Conservation (phyloP, 192 early-diverging fungal genomes). For the Helicostylum pulchrum region DNA sequence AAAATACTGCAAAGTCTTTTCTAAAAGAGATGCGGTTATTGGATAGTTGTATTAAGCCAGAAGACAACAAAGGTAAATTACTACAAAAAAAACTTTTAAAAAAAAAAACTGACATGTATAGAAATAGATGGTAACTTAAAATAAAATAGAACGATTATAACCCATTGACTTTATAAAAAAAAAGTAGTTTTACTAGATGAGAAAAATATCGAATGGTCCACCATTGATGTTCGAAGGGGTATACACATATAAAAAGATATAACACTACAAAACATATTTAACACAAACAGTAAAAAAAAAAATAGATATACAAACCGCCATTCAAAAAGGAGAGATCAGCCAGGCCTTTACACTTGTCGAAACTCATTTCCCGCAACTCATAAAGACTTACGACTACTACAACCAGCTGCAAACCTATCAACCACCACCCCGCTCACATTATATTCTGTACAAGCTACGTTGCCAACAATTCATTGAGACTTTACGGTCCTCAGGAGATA, state of each 20-base stretch:
- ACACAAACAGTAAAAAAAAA: neutral
- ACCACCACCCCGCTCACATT: neutral
- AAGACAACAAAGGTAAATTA: too few relatives aligned
- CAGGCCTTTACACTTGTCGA: neutral
- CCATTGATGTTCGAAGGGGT: constrained; percentile 5
- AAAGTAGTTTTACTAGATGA: neutral
- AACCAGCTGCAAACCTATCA: neutral
- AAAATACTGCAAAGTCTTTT: constrained; percentile 20
- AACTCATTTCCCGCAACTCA: neutral
- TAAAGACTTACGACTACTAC: neutral
- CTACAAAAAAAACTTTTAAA: too few relatives aligned
- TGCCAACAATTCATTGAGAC: constrained; percentile 22
- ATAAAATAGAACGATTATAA: neutral
- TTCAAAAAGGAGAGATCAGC: constrained; percentile 3
- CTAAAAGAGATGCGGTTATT: neutral
- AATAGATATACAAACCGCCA: neutral
- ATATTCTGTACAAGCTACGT: constrained; percentile 6
- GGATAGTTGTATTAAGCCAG: neutral
- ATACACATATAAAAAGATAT: neutral
- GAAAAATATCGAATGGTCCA: neutral
- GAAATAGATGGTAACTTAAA: too few relatives aligned
- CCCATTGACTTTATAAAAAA: too few relatives aligned
- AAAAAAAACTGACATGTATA: too few relatives aligned
- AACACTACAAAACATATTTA: neutral
- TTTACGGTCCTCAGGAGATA: neutral